phyloP scores from a whole-genome alignment of 129 eudicot species.

The Apium graveolens region DNA sequence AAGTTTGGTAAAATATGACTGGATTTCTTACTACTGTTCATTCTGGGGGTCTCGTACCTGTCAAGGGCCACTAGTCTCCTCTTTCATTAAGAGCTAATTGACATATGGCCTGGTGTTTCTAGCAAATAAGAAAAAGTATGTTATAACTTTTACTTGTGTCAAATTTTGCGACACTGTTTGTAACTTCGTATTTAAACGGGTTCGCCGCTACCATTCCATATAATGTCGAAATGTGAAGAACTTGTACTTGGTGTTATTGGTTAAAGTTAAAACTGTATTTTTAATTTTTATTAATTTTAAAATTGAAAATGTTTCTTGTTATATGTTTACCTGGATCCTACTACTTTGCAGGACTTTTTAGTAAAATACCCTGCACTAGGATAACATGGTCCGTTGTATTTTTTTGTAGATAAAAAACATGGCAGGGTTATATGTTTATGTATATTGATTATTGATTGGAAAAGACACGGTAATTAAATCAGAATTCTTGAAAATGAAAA shows the following conservation, averaged over 20 bases:
- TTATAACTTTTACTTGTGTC: neutral
- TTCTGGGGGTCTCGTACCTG: neutral
- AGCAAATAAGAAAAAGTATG: neutral
- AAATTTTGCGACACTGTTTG: neutral
- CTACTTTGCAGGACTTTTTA: neutral
- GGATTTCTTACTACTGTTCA: neutral
- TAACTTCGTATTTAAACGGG: neutral
- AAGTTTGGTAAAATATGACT: conserved; percentile 57
- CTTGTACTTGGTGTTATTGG: neutral
- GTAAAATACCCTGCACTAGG: neutral
- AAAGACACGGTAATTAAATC: too few relatives aligned
- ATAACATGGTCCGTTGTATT: neutral
- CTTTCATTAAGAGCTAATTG: conserved; percentile 26
- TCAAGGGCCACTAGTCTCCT: conserved; percentile 20
- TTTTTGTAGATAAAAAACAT: too few relatives aligned
- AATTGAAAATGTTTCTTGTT: neutral
- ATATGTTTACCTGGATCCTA: neutral
- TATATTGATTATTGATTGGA: too few relatives aligned
- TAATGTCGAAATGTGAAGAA: neutral
- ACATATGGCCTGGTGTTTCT: neutral
- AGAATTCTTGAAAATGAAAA: too few relatives aligned
- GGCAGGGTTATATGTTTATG: too few relatives aligned
- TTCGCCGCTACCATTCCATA: neutral
- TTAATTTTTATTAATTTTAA: too few relatives aligned
- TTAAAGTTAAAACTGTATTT: neutral